Evolutionary conservation across 164 flowering plant species (phyloP).

Genomic region (Cinnamomum chago): DNA sequence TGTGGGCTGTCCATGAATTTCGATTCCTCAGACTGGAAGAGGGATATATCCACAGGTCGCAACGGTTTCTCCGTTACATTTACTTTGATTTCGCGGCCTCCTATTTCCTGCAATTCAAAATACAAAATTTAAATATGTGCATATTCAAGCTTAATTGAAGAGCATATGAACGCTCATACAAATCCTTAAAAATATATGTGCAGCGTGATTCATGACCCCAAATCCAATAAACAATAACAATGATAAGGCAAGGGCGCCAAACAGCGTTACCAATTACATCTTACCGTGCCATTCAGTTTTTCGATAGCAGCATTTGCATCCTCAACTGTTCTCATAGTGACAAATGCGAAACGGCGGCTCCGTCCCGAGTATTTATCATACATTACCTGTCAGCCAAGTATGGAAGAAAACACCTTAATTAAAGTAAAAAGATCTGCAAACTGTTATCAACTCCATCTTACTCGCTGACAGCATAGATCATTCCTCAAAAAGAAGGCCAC

Average conservation of each 20-base stretch:
- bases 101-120: conserved; percentile 56
- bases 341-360: conserved; percentile 94
- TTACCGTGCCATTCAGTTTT: conserved; percentile 82
- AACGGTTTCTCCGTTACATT: conserved; percentile 88
- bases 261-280: conserved; percentile 11
- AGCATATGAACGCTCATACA: neutral
- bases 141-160: neutral
- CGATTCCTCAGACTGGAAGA: conserved; percentile 69
- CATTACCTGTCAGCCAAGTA: conserved; percentile 60
- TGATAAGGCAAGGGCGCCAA: neutral
- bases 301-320: conserved; percentile 83
- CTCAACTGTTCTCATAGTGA: conserved; percentile 82
- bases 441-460: too few relatives aligned
- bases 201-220: neutral
- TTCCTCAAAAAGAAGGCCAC: too few relatives aligned
- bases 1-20: conserved; percentile 75
- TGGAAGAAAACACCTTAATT: too few relatives aligned
- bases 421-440: too few relatives aligned
- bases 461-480: too few relatives aligned
- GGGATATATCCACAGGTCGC: conserved; percentile 29
- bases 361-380: conserved; percentile 82
- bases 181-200: neutral
- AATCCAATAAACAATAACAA: neutral
- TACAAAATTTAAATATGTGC: neutral
- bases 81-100: conserved; percentile 83